These are phyloP conservation scores for Clavispora phyllophila DNA, from an alignment of 805 yeast species.

Conservation along the genomic window DNA sequence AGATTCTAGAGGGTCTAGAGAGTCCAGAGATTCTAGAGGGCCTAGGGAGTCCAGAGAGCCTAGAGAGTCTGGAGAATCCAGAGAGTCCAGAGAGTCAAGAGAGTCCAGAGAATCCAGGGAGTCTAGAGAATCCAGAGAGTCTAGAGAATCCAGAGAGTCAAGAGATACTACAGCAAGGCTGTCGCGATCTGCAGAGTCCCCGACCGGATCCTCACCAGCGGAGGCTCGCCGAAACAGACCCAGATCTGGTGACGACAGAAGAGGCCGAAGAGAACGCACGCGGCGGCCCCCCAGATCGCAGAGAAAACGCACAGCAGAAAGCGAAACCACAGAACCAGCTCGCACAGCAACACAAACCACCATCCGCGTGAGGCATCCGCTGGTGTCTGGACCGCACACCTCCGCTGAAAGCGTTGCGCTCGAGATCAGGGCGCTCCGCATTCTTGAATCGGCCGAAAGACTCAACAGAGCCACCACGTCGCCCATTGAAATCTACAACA, in stretches of 20 bases:
- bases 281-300: neutral
- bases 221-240: too few species aligned
- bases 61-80: neutral
- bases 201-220: too few species aligned
- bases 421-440: constrained; percentile 6
- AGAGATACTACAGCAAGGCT: too few species aligned
- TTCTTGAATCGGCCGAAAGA: constrained; percentile 13
- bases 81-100: neutral
- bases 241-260: too few species aligned
- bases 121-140: neutral
- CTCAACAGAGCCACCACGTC: constrained; percentile 3
- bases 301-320: too few species aligned
- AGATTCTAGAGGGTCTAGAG: neutral
- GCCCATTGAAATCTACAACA: constrained; percentile 2
- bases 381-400: too few species aligned
- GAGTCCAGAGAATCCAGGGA: neutral
- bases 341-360: too few species aligned
- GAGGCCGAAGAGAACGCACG: too few species aligned
- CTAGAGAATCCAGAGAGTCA: neutral
- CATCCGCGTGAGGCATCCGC: too few species aligned
- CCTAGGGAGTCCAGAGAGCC: neutral
- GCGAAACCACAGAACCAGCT: too few species aligned
- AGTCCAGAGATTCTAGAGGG: neutral
- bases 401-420: neutral
- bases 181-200: too few species aligned